A percentile compares a stretch with the other conserved stretches of the same genome.
phyloP scores from a whole-genome alignment of 345 rosid species.

The Moricandia arvensis region DNA sequence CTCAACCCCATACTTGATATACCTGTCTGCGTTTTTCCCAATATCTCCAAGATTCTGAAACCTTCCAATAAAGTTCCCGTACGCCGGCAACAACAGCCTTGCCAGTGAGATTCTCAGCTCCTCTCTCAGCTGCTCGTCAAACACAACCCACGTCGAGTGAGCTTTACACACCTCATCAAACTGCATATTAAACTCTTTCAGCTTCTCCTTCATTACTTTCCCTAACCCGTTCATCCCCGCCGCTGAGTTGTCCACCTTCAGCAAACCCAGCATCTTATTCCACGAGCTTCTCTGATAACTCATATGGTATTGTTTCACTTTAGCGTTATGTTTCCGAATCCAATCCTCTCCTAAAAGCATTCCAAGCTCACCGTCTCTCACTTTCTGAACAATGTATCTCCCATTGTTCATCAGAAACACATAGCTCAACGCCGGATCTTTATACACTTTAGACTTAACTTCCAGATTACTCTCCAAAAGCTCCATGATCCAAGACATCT shows the following conservation, averaged over 20 bases:
- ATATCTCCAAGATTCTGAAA: conserved; percentile 57
- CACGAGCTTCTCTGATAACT: conserved; percentile 72
- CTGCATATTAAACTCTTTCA: conserved; percentile 49
- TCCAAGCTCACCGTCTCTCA: conserved; percentile 66
- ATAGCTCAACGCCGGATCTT: conserved; percentile 58
- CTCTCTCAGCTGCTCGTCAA: conserved; percentile 67
- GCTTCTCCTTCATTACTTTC: conserved; percentile 57
- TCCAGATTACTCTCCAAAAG: conserved; percentile 85
- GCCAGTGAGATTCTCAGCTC: conserved; percentile 51
- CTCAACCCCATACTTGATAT: conserved; percentile 45
- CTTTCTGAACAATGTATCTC: conserved; percentile 82
- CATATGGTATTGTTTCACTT: conserved; percentile 55
- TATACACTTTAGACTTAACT: conserved; percentile 70
- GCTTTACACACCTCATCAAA: conserved; percentile 54
- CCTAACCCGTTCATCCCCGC: conserved; percentile 41
- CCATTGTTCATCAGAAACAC: conserved; percentile 88
- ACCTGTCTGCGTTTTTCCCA: conserved; percentile 49
- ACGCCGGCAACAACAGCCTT: conserved; percentile 56
- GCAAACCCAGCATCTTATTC: conserved; percentile 55
- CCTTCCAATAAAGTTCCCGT: conserved; percentile 53
- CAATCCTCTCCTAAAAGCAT: conserved; percentile 79
- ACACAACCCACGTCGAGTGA: conserved; percentile 58
- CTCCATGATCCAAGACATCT: conserved; percentile 91
- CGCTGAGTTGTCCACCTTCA: conserved; percentile 51
- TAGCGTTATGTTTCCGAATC: conserved; percentile 76